A percentile compares a stretch with the other conserved stretches of the same genome.
phyloP scores from a whole-genome alignment of 139 green algal species.

The Diplosphaera chodatii region DNA sequence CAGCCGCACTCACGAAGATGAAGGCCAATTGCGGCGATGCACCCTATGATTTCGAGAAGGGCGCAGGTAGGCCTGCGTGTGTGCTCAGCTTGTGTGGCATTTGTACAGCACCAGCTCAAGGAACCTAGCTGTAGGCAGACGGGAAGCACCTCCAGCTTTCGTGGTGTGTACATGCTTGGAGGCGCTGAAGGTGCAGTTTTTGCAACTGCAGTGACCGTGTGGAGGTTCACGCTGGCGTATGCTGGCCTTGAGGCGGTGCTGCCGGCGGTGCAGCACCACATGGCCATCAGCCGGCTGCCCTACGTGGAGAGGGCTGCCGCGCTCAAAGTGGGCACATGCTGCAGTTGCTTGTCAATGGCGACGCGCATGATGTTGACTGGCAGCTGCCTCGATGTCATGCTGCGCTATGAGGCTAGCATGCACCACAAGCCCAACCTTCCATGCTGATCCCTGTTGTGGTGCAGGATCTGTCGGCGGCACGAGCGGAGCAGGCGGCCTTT shows the following conservation, averaged over 20 bases:
- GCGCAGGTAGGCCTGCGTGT: background rate
- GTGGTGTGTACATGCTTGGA: too few species aligned
- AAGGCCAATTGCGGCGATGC: conserved; percentile 61
- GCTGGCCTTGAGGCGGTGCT: conserved; percentile 53
- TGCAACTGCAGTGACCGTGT: conserved; percentile 24
- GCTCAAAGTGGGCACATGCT: conserved; percentile 40
- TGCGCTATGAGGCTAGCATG: too few species aligned
- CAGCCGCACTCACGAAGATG: conserved; percentile 51
- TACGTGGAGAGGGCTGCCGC: conserved; percentile 33
- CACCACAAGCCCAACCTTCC: too few species aligned
- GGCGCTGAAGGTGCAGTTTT: too few species aligned
- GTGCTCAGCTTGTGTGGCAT: background rate
- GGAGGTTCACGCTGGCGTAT: conserved; percentile 64
- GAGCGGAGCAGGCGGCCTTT: conserved; percentile 51
- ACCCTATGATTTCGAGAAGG: conserved; percentile 52
- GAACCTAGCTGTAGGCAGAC: too few species aligned
- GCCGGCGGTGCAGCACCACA: conserved; percentile 53
- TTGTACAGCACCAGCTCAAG: too few species aligned
- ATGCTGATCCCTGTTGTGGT: background rate
- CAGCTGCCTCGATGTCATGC: too few species aligned
- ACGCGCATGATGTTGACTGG: too few species aligned
- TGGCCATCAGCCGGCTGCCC: conserved; percentile 48
- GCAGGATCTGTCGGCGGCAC: conserved; percentile 30
- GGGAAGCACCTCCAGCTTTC: too few species aligned
- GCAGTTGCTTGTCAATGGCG: too few species aligned